Conservation (phyloP, 495 filamentous ascomycete species). For the Xylaria bambusicola region DNA sequence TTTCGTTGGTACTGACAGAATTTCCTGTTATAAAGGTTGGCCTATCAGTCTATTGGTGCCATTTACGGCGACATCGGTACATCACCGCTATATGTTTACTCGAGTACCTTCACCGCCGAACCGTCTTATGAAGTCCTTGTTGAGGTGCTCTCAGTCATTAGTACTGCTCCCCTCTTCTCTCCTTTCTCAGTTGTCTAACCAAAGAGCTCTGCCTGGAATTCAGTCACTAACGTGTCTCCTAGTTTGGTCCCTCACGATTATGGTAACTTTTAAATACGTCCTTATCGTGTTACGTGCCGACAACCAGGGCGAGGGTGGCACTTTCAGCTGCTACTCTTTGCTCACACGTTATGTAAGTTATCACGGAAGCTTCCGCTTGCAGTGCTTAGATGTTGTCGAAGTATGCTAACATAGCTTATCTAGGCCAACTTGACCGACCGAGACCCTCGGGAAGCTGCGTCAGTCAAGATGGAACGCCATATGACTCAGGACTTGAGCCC, state of each 20-base stretch:
- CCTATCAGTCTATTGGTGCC: conserved; percentile 70
- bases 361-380: background rate
- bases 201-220: background rate
- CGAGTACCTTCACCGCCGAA: conserved; percentile 62
- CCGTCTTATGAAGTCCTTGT: conserved; percentile 64
- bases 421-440: conserved; percentile 59
- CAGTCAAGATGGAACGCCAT: conserved; percentile 61
- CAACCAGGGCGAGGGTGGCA: conserved; percentile 78
- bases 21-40: conserved; percentile 43
- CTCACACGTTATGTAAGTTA: conserved; percentile 65
- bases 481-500: conserved; percentile 53
- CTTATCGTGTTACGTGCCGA: conserved; percentile 69
- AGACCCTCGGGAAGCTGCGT: conserved; percentile 53
- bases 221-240: background rate
- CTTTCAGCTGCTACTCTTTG: conserved; percentile 72
- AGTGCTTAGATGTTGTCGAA: background rate
- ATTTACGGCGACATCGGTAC: conserved; percentile 82
- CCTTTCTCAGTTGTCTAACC: background rate
- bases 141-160: conserved; percentile 70
- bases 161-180: background rate
- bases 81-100: conserved; percentile 74
- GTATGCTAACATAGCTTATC: background rate
- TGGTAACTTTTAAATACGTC: conserved; percentile 75
- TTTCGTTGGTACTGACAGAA: conserved; percentile 16
- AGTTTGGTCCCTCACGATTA: conserved; percentile 70